phyloP scores from a whole-genome alignment of 805 yeast genomes.

The Yamadazyma scolyti region DNA sequence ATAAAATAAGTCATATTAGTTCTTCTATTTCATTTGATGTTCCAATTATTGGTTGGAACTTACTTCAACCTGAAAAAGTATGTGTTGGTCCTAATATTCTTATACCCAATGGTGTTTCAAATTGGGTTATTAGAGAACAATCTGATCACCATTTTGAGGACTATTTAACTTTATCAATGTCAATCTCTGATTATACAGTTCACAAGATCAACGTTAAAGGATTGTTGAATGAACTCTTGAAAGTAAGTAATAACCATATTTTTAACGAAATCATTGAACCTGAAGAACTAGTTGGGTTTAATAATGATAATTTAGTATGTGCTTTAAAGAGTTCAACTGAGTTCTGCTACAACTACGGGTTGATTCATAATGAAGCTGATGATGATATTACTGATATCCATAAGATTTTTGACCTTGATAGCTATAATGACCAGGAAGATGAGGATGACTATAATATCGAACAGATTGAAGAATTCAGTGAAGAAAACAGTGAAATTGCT shows the following conservation, averaged over 20 bases:
- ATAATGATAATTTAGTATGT: slow-evolving; percentile 28
- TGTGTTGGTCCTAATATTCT: slow-evolving; percentile 30
- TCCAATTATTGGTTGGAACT: slow-evolving; percentile 26
- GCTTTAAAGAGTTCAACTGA: slow-evolving; percentile 23
- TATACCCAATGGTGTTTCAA: slow-evolving; percentile 33
- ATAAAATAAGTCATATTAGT: slow-evolving; percentile 27
- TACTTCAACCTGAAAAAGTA: slow-evolving; percentile 15
- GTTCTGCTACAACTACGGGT: slow-evolving; percentile 29
- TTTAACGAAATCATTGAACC: slow-evolving; percentile 6
- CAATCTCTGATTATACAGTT: slow-evolving; percentile 35
- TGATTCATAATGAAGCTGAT: slow-evolving; percentile 2
- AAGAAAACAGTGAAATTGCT: slow-evolving; percentile 9
- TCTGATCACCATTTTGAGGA: slow-evolving; percentile 14
- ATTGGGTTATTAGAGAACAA: slow-evolving; percentile 17
- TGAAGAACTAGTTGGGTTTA: slow-evolving; percentile 11
- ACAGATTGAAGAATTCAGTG: slow-evolving; percentile 8
- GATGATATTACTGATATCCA: slow-evolving; percentile 2
- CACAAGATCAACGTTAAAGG: slow-evolving; percentile 32
- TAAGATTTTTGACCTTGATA: slow-evolving; percentile 6
- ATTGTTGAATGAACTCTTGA: slow-evolving; percentile 20
- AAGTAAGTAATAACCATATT: slow-evolving; percentile 3
- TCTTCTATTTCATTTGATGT: slow-evolving; percentile 28
- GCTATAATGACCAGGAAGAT: slow-evolving; percentile 3
- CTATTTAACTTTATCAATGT: slow-evolving; percentile 30
- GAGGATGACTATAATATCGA: slow-evolving; percentile 9